Evolutionary conservation across 192 early-diverging fungal species (phyloP), one percentile per base, ranked within the genome.

Genomic region (Umbelopsis vinacea): DNA sequence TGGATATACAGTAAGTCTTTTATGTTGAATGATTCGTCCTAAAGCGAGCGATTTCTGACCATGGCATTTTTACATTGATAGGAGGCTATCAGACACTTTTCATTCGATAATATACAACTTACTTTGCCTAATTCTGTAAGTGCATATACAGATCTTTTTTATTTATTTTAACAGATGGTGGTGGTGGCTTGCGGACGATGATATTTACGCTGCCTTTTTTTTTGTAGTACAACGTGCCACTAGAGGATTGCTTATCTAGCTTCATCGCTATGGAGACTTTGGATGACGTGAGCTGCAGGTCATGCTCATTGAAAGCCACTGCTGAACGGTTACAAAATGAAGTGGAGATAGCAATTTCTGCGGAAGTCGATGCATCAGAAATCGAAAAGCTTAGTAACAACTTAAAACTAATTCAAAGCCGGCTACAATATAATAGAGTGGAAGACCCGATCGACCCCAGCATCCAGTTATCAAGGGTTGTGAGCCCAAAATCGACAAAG

Each of bases 61-160:
- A 0, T 29, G 10, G 17, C 7, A 6, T 52, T 33, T 9, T 40
- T 10, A 60, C 15, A n/a, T 55, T 78, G 19, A 73, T 68, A 85
- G 79, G 88, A 88, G 67, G 90, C 90, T 0, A 83, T 93, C 14
- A 88, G 91, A 0, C 92, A 93, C 70, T 91, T 92, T 77, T 85
- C 90, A 22, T 95, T 95, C 80, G 92, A 94, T 76, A 94, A 92
- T 66, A 71, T 93, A 0, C 92, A 90, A n/a, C 81, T 94, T 19
- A 81, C 85, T 24, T 78, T 93, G 53, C 93, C 94, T 10, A 74
- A 76, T 22, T 66, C 57, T 48, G 83, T 79, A 71, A 71, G 69
- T 60, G 15, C 11, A 19, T 14, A 2, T 23, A 37, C 22, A 24
- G 15, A 37, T 26, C 12, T 63, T 15, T 17, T n/a, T n/a, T 12